Conservation (phyloP, 2,329 filamentous ascomycete genomes). For the Fusarium sp. region DNA sequence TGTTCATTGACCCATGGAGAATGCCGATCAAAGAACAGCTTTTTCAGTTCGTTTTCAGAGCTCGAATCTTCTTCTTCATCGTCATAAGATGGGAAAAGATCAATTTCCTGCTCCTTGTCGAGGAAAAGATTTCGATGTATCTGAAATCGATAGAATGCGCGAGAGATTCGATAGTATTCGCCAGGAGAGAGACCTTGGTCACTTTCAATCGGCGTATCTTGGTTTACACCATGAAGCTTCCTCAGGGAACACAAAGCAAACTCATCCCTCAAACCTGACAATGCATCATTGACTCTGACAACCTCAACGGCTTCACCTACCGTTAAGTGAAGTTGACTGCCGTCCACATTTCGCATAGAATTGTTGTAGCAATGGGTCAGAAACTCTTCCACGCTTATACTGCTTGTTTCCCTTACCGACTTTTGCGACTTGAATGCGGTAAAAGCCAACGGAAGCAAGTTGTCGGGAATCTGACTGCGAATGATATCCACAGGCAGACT, state of each 20-base stretch:
- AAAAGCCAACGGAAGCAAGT: slow-evolving; percentile 25
- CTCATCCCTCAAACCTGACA: slow-evolving; percentile 9
- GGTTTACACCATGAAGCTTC: slow-evolving; percentile 25
- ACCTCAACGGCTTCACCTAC: slow-evolving; percentile 28
- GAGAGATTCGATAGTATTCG: slow-evolving; percentile 27
- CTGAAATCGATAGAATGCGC: slow-evolving; percentile 37
- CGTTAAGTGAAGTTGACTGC: slow-evolving; percentile 5
- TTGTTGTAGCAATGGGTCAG: slow-evolving; percentile 25
- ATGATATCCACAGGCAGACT: slow-evolving; percentile 30
- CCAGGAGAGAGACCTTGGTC: slow-evolving; percentile 1
- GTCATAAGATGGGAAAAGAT: not conserved
- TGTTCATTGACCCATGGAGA: slow-evolving; percentile 40
- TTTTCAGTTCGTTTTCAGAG: slow-evolving; percentile 14
- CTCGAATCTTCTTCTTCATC: not conserved
- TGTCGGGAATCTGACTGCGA: slow-evolving; percentile 26
- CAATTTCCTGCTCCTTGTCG: not conserved
- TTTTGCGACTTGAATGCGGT: slow-evolving; percentile 25
- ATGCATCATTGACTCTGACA: slow-evolving; percentile 17
- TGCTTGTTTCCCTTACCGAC: slow-evolving; percentile 2
- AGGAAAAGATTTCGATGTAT: slow-evolving; percentile 37
- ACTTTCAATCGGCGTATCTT: slow-evolving; percentile 1
- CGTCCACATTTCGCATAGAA: slow-evolving; percentile 8
- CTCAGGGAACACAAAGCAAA: slow-evolving; percentile 15
- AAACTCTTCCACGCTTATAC: slow-evolving; percentile 11
- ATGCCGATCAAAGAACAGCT: slow-evolving; percentile 32